phyloP scores from a whole-genome alignment of 2,329 filamentous ascomycete genomes.

The Elsinoe fawcettii region DNA sequence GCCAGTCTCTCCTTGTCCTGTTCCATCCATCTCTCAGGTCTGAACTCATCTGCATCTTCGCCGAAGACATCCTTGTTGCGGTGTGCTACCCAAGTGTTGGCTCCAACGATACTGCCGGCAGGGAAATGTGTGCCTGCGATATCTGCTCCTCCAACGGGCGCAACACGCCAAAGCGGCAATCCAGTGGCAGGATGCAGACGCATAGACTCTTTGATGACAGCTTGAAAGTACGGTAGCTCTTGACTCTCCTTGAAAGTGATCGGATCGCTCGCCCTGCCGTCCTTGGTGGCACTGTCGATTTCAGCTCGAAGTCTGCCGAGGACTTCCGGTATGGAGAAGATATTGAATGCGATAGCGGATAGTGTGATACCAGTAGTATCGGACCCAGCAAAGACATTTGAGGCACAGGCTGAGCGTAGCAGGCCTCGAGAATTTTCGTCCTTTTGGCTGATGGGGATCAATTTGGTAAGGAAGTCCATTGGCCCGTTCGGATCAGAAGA shows the following conservation, averaged over 20 bases:
- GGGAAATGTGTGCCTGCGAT: slow-evolving; percentile 37
- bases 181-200: slow-evolving; percentile 25
- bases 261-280: slow-evolving; percentile 14
- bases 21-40: slow-evolving; percentile 45
- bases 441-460: slow-evolving; percentile 41
- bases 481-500: slow-evolving; percentile 27
- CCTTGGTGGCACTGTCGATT: neutral
- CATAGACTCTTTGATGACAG: slow-evolving; percentile 26
- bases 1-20: slow-evolving; percentile 31
- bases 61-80: slow-evolving; percentile 34
- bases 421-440: neutral
- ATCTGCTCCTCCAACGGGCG: slow-evolving; percentile 10
- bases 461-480: slow-evolving; percentile 35
- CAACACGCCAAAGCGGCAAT: slow-evolving; percentile 12
- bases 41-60: slow-evolving; percentile 36
- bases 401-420: slow-evolving; percentile 15
- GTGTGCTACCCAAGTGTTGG: slow-evolving; percentile 37
- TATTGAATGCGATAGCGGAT: slow-evolving; percentile 16
- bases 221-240: slow-evolving; percentile 26
- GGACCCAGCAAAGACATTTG: slow-evolving; percentile 36
- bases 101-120: slow-evolving; percentile 39
- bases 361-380: slow-evolving; percentile 46
- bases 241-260: slow-evolving; percentile 23
- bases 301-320: slow-evolving; percentile 34
- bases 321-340: slow-evolving; percentile 22